Percentiles rank a stretch among this genome's conserved stretches.
phyloP scores from a whole-genome alignment of 2,329 filamentous ascomycete genomes.

The Phialophora chinensis region DNA sequence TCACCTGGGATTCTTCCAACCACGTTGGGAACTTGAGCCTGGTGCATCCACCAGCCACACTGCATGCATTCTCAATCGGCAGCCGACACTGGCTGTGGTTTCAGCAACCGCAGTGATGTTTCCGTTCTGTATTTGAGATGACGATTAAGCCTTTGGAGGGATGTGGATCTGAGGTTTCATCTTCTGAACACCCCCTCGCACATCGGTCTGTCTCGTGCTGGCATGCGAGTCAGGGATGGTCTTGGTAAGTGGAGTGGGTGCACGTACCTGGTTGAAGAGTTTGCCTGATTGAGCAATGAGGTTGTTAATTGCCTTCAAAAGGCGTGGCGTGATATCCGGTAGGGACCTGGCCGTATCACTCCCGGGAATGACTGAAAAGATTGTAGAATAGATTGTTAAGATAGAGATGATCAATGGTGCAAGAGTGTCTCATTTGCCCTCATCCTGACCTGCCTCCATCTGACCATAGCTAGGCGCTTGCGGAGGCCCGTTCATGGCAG shows the following conservation, averaged over 20 bases:
- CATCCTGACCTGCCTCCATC: conserved; percentile 32
- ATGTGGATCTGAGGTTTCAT: background rate
- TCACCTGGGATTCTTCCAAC: background rate
- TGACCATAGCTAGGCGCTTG: conserved; percentile 36
- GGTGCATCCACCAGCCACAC: background rate
- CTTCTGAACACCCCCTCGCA: background rate
- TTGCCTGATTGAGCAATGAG: background rate
- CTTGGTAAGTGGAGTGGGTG: background rate
- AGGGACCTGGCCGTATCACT: background rate
- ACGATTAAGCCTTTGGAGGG: background rate
- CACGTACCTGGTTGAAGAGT: background rate
- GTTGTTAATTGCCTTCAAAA: background rate
- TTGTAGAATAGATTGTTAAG: background rate
- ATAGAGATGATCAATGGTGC: conserved; percentile 1
- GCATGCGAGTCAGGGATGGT: background rate
- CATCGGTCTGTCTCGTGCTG: background rate
- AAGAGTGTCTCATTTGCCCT: conserved; percentile 32
- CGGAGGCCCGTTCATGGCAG: conserved; percentile 36
- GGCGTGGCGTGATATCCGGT: background rate
- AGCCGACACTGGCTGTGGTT: background rate
- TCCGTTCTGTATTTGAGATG: background rate
- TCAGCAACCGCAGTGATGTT: background rate
- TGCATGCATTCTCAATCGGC: background rate
- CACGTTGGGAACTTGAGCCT: background rate
- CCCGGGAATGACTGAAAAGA: conserved; percentile 1